These are phyloP conservation scores for Claviceps africana DNA, from an alignment of 2,329 filamentous ascomycete species.

Conservation along the genomic window DNA sequence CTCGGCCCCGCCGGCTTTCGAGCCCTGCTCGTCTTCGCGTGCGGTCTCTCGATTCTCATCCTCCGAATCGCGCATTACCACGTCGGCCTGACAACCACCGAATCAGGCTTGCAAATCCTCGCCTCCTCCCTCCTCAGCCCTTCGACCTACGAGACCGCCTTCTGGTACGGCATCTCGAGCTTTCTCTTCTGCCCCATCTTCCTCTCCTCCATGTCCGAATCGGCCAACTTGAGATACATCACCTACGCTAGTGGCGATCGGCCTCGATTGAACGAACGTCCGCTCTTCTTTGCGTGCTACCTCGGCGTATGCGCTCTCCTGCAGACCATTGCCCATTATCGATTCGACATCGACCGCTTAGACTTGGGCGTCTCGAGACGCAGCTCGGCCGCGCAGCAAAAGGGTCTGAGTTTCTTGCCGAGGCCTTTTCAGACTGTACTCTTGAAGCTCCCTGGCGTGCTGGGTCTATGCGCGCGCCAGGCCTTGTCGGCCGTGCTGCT, in stretches of 20 bases:
- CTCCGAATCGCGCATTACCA: slow-evolving; percentile 77
- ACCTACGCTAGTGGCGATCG: slow-evolving; percentile 58
- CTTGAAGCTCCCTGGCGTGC: slow-evolving; percentile 25
- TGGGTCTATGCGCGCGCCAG: slow-evolving; percentile 24
- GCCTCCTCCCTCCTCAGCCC: slow-evolving; percentile 40
- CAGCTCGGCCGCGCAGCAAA: slow-evolving; percentile 11
- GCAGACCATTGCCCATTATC: slow-evolving; percentile 59
- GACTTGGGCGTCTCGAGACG: slow-evolving; percentile 16
- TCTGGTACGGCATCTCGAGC: slow-evolving; percentile 66
- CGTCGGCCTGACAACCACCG: slow-evolving; percentile 56
- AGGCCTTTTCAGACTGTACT: slow-evolving; percentile 22
- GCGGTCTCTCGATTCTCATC: slow-evolving; percentile 64
- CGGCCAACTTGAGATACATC: slow-evolving; percentile 56
- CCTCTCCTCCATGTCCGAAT: slow-evolving; percentile 51
- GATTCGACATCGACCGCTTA: slow-evolving; percentile 59
- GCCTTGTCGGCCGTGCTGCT: slow-evolving; percentile 27
- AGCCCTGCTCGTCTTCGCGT: slow-evolving; percentile 60
- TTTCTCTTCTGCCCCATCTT: slow-evolving; percentile 71
- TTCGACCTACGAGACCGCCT: slow-evolving; percentile 52
- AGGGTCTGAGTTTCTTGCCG: slow-evolving; percentile 12
- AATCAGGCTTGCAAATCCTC: slow-evolving; percentile 53
- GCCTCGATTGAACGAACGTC: slow-evolving; percentile 68
- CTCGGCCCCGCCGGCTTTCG: slow-evolving; percentile 62
- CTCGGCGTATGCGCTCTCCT: slow-evolving; percentile 52
- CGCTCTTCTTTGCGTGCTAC: slow-evolving; percentile 64